Conservation (phyloP, 106 monocot genomes). For the Phalaenopsis aphrodite region DNA sequence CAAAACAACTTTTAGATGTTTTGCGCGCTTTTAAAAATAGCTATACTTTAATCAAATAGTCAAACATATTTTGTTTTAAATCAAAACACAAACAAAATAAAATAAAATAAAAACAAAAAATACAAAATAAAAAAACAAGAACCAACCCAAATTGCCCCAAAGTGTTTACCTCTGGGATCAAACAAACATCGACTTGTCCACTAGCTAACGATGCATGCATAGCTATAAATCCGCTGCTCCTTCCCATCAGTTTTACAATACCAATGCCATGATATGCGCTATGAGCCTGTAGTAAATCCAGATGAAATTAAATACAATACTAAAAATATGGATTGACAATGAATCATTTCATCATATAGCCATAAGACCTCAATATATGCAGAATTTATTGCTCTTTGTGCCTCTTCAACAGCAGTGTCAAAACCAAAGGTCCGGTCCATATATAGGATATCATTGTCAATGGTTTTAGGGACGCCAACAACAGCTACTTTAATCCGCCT, state of each 20-base stretch:
- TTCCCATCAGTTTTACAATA: slow-evolving; percentile 87
- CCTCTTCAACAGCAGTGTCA: slow-evolving; percentile 72
- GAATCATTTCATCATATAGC: too few relatives aligned
- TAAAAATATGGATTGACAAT: too few relatives aligned
- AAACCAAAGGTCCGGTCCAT: slow-evolving; percentile 74
- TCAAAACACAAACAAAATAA: too few relatives aligned
- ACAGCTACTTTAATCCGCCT: slow-evolving; percentile 52
- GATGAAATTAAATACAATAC: not conserved
- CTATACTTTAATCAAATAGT: too few relatives aligned
- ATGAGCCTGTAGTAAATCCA: slow-evolving; percentile 40
- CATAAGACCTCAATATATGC: slow-evolving; percentile 55
- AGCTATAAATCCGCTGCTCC: slow-evolving; percentile 89
- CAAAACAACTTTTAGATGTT: too few relatives aligned
- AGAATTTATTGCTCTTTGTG: slow-evolving; percentile 61
- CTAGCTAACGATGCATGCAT: slow-evolving; percentile 96
- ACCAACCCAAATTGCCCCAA: too few relatives aligned
- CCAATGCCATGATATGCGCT: slow-evolving; percentile 92
- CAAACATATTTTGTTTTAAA: too few relatives aligned
- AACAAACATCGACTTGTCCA: slow-evolving; percentile 84
- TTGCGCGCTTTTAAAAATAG: too few relatives aligned
- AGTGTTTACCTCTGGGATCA: slow-evolving; percentile 78
- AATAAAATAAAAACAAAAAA: too few relatives aligned
- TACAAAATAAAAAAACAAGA: too few relatives aligned
- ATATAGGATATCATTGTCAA: slow-evolving; percentile 68
- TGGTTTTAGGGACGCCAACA: slow-evolving; percentile 60